phyloP scores from a whole-genome alignment of 331 rosid genomes.

The Erythrophleum ivorense region DNA sequence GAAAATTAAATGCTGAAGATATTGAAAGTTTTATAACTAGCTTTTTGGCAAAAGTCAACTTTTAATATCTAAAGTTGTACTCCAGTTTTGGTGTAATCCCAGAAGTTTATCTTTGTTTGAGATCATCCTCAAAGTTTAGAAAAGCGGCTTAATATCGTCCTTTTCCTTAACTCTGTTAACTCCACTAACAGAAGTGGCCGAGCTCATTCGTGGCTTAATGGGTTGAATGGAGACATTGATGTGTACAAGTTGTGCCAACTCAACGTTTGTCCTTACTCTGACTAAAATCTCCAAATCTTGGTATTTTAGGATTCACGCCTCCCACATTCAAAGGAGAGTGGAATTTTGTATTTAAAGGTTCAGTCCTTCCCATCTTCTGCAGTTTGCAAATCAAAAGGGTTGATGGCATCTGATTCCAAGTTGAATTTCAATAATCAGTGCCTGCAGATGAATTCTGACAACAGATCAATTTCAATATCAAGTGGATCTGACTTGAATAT shows the following conservation, averaged over 20 bases:
- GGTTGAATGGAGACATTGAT: not conserved
- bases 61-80: not conserved
- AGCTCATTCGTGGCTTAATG: too few relatives aligned
- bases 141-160: not conserved
- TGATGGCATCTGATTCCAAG: too few relatives aligned
- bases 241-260: not conserved
- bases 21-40: too few relatives aligned
- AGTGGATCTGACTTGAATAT: constrained; percentile 21
- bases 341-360: not conserved
- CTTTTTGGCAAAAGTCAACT: not conserved
- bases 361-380: not conserved
- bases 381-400: not conserved
- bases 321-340: not conserved
- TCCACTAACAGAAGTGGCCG: too few relatives aligned
- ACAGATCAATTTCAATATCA: constrained; percentile 43
- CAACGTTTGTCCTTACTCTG: not conserved
- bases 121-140: not conserved
- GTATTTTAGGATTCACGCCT: not conserved
- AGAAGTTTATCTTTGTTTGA: not conserved
- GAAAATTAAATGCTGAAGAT: not conserved
- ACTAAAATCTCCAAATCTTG: not conserved
- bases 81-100: too few relatives aligned
- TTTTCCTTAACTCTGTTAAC: too few relatives aligned
- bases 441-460: constrained; percentile 28
- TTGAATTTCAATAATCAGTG: too few relatives aligned